phyloP scores from a whole-genome alignment of 1,284 basidiomycete genomes.

The Stereum hirsutum region DNA sequence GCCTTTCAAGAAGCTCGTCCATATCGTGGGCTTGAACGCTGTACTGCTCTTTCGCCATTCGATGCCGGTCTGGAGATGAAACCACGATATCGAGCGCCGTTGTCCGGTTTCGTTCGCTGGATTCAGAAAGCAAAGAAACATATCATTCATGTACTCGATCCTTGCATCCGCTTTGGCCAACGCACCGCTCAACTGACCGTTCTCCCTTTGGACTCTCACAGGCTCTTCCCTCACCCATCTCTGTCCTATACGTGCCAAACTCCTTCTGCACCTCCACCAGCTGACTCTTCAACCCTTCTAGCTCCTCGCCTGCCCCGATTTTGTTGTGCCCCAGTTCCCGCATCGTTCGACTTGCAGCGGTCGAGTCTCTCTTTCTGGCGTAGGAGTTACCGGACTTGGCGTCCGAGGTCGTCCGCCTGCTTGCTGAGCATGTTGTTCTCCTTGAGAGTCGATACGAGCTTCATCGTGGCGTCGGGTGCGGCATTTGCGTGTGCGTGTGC shows the following conservation, averaged over 20 bases:
- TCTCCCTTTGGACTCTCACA: conserved; percentile 53
- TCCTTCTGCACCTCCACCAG: conserved; percentile 66
- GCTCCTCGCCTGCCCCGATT: conserved; percentile 11
- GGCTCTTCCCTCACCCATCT: conserved; percentile 77
- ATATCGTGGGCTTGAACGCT: conserved; percentile 46
- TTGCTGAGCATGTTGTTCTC: conserved; percentile 71
- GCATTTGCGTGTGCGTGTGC: conserved; percentile 33
- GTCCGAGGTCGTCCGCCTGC: conserved; percentile 80
- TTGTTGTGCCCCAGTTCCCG: conserved; percentile 11
- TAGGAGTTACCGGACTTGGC: conserved; percentile 76
- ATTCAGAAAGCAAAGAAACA: conserved; percentile 16
- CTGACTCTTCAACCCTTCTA: conserved; percentile 41
- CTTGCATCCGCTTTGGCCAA: conserved; percentile 79
- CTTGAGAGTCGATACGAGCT: conserved; percentile 46
- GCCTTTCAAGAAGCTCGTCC: conserved; percentile 51
- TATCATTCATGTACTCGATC: conserved; percentile 65
- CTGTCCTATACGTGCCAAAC: conserved; percentile 71
- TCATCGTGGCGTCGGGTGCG: conserved; percentile 53
- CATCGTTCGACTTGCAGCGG: conserved; percentile 59
- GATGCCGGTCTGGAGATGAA: conserved; percentile 45
- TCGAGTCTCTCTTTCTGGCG: conserved; percentile 75
- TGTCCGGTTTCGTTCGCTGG: too few relatives aligned
- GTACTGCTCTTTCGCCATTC: conserved; percentile 56
- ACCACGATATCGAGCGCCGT: too few relatives aligned
- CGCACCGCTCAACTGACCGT: conserved; percentile 53